phyloP scores from a whole-genome alignment of 2,329 filamentous ascomycete species.

The Purpureocillium lavendulum region DNA sequence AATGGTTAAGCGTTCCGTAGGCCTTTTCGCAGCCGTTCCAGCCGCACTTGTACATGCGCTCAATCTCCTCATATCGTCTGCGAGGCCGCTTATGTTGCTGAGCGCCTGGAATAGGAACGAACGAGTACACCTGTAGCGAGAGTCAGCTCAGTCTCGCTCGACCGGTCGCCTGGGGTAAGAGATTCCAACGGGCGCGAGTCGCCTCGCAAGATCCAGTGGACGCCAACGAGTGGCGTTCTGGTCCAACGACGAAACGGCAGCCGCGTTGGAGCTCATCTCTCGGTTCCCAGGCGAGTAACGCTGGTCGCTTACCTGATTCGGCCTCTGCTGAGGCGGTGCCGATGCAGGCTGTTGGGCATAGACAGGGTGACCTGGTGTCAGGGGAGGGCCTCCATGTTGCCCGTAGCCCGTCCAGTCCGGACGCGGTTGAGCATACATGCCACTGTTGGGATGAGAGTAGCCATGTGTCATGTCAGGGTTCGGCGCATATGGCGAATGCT shows the following conservation, averaged over 20 bases:
- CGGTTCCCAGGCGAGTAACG: no score
- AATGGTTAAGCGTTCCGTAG: slow-evolving; percentile 92
- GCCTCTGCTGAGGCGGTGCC: slow-evolving; percentile 44
- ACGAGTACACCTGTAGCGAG: slow-evolving; percentile 79
- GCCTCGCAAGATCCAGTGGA: no score
- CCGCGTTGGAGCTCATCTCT: no score
- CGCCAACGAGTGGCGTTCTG: no score
- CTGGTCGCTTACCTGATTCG: slow-evolving; percentile 43
- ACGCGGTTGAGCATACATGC: slow-evolving; percentile 60
- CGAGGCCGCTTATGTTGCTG: slow-evolving; percentile 96
- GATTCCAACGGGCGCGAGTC: no score
- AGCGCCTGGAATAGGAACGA: slow-evolving; percentile 92
- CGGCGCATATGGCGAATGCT: slow-evolving; percentile 81
- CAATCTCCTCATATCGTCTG: slow-evolving; percentile 93
- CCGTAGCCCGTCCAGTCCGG: slow-evolving; percentile 69
- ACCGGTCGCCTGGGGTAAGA: neutral
- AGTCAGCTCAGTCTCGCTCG: slow-evolving; percentile 5
- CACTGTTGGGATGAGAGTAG: slow-evolving; percentile 54
- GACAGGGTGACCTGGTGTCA: slow-evolving; percentile 44
- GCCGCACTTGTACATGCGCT: slow-evolving; percentile 99
- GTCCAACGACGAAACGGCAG: no score
- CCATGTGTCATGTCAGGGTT: slow-evolving; percentile 80
- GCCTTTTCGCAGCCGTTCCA: slow-evolving; percentile 99
- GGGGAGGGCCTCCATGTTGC: slow-evolving; percentile 39
- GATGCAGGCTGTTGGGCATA: slow-evolving; percentile 49